phyloP scores from a whole-genome alignment of 345 rosid genomes.

The Rhodamnia argentea region DNA sequence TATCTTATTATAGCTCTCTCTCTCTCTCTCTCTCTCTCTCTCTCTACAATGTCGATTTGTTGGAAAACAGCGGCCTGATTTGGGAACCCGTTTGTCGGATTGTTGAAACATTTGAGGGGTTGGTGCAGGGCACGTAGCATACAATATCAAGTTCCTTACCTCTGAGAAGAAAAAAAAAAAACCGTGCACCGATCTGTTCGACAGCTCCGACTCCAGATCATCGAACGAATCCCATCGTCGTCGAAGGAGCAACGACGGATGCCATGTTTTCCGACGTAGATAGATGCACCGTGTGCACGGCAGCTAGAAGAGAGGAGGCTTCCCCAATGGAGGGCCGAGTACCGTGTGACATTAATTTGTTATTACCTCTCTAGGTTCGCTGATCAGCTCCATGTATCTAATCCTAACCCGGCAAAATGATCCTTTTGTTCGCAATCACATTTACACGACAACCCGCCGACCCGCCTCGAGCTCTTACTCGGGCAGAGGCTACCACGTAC shows the following conservation, averaged over 20 bases:
- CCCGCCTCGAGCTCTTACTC: background rate
- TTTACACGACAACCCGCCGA: background rate
- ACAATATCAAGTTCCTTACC: background rate
- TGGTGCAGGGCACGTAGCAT: background rate
- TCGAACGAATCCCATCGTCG: background rate
- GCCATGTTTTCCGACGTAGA: background rate
- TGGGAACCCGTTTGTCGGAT: background rate
- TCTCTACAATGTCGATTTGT: background rate
- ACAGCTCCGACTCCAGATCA: background rate
- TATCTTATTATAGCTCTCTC: background rate
- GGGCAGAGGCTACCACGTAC: background rate
- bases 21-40: background rate
- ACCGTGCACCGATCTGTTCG: background rate
- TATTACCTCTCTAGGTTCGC: background rate
- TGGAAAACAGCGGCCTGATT: background rate
- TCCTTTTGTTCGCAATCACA: no score
- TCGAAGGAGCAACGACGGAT: background rate
- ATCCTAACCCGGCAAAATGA: no score
- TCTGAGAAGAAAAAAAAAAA: background rate
- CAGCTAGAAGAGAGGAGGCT: background rate
- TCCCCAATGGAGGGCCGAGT: background rate
- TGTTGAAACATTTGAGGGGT: background rate
- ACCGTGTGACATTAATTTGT: background rate
- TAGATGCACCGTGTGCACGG: background rate
- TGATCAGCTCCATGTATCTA: background rate